Conservation (phyloP, 805 yeast species). For the Yarrowia sp. region DNA sequence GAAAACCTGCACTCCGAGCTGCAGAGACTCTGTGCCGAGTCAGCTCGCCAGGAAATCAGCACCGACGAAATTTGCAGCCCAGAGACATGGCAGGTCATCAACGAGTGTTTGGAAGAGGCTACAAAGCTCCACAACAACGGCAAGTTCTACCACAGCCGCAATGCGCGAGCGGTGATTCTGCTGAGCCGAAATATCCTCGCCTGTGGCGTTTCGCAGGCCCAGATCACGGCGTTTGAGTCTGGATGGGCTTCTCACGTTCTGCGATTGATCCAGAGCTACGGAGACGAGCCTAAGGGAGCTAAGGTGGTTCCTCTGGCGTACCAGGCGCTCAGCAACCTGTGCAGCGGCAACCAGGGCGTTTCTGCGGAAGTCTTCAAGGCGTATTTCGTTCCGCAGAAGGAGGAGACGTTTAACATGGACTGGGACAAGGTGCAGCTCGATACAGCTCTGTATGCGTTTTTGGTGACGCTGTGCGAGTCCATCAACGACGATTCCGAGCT, state of each 20-base stretch:
- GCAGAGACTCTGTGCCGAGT: not conserved
- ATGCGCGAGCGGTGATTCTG: slow-evolving; percentile 1
- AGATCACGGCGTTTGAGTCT: slow-evolving; percentile 1
- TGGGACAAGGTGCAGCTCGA: not conserved
- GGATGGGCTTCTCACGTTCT: not conserved
- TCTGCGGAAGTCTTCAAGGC: not conserved
- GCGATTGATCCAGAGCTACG: not conserved
- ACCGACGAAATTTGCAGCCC: not conserved
- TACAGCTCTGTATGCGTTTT: slow-evolving; percentile 3
- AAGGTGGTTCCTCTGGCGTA: slow-evolving; percentile 4
- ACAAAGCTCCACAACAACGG: not conserved
- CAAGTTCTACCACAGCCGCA: slow-evolving; percentile 17
- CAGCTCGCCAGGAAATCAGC: not conserved
- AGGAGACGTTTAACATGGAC: not conserved
- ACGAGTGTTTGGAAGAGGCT: not conserved
- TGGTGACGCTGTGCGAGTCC: slow-evolving; percentile 10
- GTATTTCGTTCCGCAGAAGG: not conserved
- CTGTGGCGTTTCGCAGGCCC: not conserved
- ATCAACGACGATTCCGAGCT: slow-evolving; percentile 4
- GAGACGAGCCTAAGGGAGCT: not conserved
- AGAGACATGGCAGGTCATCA: not conserved
- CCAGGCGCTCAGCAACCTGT: slow-evolving; percentile 18
- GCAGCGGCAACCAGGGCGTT: slow-evolving; percentile 14
- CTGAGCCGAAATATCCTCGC: slow-evolving; percentile 16
- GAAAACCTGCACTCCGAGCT: not conserved